phyloP scores from a whole-genome alignment of 805 yeast species.

The Blastobotrys peoriensis region DNA sequence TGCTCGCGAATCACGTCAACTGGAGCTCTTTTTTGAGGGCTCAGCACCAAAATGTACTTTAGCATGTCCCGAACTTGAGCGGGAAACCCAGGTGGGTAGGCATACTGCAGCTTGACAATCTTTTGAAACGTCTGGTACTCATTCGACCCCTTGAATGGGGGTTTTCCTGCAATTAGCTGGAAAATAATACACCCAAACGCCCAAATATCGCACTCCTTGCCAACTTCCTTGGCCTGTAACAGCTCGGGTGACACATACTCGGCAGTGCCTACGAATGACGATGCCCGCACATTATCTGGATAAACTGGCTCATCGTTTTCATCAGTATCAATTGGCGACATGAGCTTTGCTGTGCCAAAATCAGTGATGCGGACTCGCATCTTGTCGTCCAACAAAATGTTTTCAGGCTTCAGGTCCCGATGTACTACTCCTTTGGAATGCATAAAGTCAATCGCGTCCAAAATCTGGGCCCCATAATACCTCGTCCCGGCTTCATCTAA shows the following conservation, averaged over 20 bases:
- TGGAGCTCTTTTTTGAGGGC: constrained; percentile 60
- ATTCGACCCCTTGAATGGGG: constrained; percentile 84
- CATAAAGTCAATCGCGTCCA: constrained; percentile 88
- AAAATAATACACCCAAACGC: constrained; percentile 85
- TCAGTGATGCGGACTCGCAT: constrained; percentile 90
- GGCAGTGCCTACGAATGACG: constrained; percentile 94
- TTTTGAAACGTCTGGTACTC: constrained; percentile 85
- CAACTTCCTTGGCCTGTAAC: constrained; percentile 68
- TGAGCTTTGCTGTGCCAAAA: constrained; percentile 92
- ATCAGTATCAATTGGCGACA: constrained; percentile 33
- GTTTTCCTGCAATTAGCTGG: constrained; percentile 76
- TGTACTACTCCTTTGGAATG: constrained; percentile 88
- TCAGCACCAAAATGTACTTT: constrained; percentile 56
- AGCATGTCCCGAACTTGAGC: constrained; percentile 59
- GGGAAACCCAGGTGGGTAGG: constrained; percentile 65
- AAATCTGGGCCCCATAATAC: constrained; percentile 77
- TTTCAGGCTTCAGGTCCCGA: constrained; percentile 92
- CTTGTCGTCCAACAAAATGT: constrained; percentile 75
- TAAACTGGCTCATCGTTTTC: constrained; percentile 24
- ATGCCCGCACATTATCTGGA: constrained; percentile 35
- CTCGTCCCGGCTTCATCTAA: constrained; percentile 67
- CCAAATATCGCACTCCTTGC: constrained; percentile 86
- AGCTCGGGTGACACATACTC: constrained; percentile 95
- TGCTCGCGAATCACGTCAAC: constrained; percentile 56
- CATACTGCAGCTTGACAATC: constrained; percentile 70